Conservation (phyloP, 2,329 filamentous ascomycete species). For the Diaporthe sp. region DNA sequence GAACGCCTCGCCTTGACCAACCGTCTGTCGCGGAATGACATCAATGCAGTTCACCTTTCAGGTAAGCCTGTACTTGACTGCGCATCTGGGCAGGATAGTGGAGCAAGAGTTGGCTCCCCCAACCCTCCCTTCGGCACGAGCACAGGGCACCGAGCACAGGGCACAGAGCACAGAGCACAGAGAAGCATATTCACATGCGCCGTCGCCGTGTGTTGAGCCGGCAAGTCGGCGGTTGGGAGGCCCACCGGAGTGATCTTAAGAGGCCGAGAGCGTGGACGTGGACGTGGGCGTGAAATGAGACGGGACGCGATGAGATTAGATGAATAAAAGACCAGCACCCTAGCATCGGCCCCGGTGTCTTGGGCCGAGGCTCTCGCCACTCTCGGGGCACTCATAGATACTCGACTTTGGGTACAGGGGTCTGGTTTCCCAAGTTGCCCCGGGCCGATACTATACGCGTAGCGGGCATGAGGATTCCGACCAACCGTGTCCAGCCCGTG, state of each 20-base stretch:
- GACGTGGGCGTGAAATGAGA: conserved; percentile 10
- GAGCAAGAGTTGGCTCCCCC: not conserved
- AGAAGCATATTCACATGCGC: too few relatives aligned
- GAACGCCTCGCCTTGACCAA: not conserved
- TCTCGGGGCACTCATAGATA: not conserved
- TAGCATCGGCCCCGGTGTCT: conserved; percentile 21
- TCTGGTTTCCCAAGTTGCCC: not conserved
- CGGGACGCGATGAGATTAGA: conserved; percentile 23
- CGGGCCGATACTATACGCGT: not conserved
- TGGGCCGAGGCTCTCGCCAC: conserved; percentile 7
- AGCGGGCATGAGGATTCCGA: not conserved
- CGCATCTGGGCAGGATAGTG: too few relatives aligned
- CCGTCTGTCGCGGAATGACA: not conserved
- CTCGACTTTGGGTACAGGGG: not conserved
- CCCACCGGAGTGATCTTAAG: not conserved
- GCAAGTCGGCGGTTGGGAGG: not conserved
- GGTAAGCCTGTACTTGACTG: too few relatives aligned
- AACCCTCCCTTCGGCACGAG: not conserved
- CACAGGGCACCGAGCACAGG: too few relatives aligned
- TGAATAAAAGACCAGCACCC: conserved; percentile 3
- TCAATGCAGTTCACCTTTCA: not conserved
- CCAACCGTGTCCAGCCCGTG: not conserved
- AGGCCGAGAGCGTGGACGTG: not conserved
- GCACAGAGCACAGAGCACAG: too few relatives aligned
- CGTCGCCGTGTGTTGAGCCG: not conserved